Base-by-base conservation (phyloP, 495 filamentous ascomycete genomes). In the Lepidopterella palustris region DNA sequence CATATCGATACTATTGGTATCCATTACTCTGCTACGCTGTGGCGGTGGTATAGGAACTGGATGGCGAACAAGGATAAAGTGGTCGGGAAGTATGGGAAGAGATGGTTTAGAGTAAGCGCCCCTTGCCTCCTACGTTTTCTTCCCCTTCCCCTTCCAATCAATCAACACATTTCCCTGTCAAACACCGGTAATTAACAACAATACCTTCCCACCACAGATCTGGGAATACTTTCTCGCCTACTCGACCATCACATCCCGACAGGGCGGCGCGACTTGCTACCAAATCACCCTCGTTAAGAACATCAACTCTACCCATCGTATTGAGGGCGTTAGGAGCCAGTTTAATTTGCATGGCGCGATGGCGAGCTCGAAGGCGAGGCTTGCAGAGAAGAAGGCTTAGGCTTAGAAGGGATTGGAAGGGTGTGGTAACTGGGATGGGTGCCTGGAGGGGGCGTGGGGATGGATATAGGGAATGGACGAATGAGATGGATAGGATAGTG, bases 21-120 rank as follows among this genome's bases (percentile, higher is more conserved):
- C 40, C 93, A 98, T 78, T 98, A 98, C 76, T 95, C 90, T 32
- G 90, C 92, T 53, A 98, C 93, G 31, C 77, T 98, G 45, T 98
- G 93, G 93, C 84, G 89, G 70, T 98, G 93, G 93, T 98, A 98
- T 79, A 81, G 93, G 65, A 98, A 98, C 80, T 98, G 93, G 93
- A 80, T 97, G 73, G 93, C 80, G 72, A 98, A 97, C 81, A 80
- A 82, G 59, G 92, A 96, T 61, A 97, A 96, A 80, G 87, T 97
- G 29, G 81, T 87, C 71, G 90, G 88, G 59, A 97, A 97, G 80
- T 98, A 97, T 72, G 93, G 93, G 63, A 87, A 87, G 63, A 78
- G 88, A 65, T 98, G 93, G 93, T 98, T 90, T 81, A 85, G 92
- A 74, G 90, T 95, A 81, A 79, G 88, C 82, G n/a, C n/a, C n/a